Base-by-base conservation (phyloP, 257 asterid genomes). In the Solanum appendiculatum region DNA sequence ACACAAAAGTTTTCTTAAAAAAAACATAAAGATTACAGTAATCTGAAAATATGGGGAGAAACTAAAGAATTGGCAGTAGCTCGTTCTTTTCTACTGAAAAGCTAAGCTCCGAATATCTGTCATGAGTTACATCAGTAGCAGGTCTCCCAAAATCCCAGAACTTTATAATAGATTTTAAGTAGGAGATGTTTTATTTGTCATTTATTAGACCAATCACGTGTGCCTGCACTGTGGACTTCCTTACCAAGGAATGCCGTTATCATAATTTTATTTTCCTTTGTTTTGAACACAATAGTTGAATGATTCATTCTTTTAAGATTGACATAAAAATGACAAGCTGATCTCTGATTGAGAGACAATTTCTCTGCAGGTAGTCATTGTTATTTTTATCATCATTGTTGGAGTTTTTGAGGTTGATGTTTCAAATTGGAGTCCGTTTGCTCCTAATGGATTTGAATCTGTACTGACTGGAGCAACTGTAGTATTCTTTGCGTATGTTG, bases 401-500 rank as follows among this genome's bases (percentile, higher is more conserved):
- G 99, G 99, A 90, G 87, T 96, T 86, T 94, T 94, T 88, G 89
- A 94, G 92, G 98, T 95, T 84, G 98, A 95, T 89, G 93, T 92
- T 87, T 88, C 98, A 83, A 97, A 97, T 90, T 97, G 99, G 98
- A 89, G 94, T 69, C 99, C 99, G 13, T 97, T 95, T 87, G 95
- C 94, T 78, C 99, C 99, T 86, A 89, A 95, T 88, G 99, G 99
- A 58, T 86, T 87, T 78, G 90, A 92, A 88, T 85, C 95, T 70
- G 87, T 97, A 87, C 78, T 97, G 91, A 97, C 99, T 13, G 98
- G 98, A 90, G 99, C 98, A 87, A 95, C 99, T 23, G 96, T 97
- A 63, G 99, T 94, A 86, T 97, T 97, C 93, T 97, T 97, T 91
- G 98, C 99, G 77, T 97, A 97, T 87, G 99, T 95, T 85, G 99